phyloP scores from a whole-genome alignment of 805 yeast species.

The Lipomyces sp. region DNA sequence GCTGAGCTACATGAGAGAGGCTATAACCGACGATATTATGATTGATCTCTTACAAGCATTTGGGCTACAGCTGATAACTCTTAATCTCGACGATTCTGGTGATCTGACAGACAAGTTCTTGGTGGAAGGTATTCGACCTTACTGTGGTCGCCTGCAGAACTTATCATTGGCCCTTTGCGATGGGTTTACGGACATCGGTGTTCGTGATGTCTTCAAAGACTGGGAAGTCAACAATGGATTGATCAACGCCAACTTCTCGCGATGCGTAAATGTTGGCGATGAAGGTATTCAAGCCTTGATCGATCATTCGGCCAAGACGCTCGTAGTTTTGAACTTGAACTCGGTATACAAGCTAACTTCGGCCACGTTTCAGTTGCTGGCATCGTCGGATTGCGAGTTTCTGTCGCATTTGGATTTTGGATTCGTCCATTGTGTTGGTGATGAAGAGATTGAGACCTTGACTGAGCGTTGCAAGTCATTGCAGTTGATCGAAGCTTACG shows the following conservation, averaged over 20 bases:
- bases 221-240: conserved; percentile 61
- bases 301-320: conserved; percentile 64
- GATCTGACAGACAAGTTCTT: conserved; percentile 65
- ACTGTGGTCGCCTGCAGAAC: conserved; percentile 60
- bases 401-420: conserved; percentile 75
- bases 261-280: conserved; percentile 71
- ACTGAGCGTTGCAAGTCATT: conserved; percentile 65
- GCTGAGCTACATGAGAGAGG: conserved; percentile 65
- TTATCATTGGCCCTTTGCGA: conserved; percentile 65
- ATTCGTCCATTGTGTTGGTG: conserved; percentile 77
- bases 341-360: conserved; percentile 65
- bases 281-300: conserved; percentile 63
- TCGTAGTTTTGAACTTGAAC: conserved; percentile 74
- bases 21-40: conserved; percentile 49
- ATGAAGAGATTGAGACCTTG: conserved; percentile 62
- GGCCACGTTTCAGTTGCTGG: conserved; percentile 42
- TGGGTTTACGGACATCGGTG: conserved; percentile 70
- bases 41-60: conserved; percentile 55
- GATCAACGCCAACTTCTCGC: conserved; percentile 60
- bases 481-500: conserved; percentile 58
- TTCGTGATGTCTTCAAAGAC: conserved; percentile 60
- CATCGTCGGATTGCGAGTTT: conserved; percentile 53
- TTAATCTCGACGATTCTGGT: conserved; percentile 74
- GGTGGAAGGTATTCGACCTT: conserved; percentile 61
- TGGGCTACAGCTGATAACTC: conserved; percentile 62